These are phyloP conservation scores for Sclerotinia minor DNA, from an alignment of 2,329 filamentous ascomycete genomes.

Conservation along the genomic window DNA sequence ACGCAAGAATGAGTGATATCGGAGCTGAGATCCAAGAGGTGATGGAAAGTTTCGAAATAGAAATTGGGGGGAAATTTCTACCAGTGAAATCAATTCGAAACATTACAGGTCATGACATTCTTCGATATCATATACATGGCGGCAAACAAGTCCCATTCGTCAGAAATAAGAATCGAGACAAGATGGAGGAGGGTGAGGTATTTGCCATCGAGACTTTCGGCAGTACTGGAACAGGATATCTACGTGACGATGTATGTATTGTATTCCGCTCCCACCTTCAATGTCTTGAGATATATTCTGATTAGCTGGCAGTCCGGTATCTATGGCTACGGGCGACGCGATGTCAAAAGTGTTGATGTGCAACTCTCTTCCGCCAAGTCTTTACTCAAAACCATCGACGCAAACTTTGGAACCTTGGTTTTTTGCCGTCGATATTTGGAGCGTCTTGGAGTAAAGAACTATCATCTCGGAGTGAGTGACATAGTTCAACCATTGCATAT, in stretches of 20 bases:
- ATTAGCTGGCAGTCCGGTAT: constrained; percentile 46
- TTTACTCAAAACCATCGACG: constrained; percentile 58
- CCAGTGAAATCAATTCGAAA: constrained; percentile 55
- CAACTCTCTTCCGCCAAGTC: constrained; percentile 56
- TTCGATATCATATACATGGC: constrained; percentile 56
- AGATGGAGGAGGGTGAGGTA: constrained; percentile 60
- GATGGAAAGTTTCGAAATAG: constrained; percentile 61
- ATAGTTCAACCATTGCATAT: background rate
- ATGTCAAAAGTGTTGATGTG: constrained; percentile 44
- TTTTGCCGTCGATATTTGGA: constrained; percentile 64
- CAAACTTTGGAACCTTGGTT: constrained; percentile 62
- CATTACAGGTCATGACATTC: constrained; percentile 56
- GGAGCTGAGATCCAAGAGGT: constrained; percentile 57
- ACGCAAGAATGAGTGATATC: constrained; percentile 55
- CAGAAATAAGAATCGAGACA: constrained; percentile 50
- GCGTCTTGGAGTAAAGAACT: constrained; percentile 60
- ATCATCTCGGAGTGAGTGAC: constrained; percentile 54
- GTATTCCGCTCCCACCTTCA: constrained; percentile 5
- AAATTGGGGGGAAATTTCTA: constrained; percentile 50
- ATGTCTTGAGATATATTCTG: constrained; percentile 21
- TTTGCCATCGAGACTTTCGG: constrained; percentile 62
- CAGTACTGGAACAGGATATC: constrained; percentile 52
- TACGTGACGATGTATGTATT: constrained; percentile 48
- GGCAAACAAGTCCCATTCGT: constrained; percentile 56
- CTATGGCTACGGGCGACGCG: constrained; percentile 53